These are phyloP conservation scores for Phyllostachys edulis DNA, from an alignment of 176 grass and related monocot species.

Conservation along the genomic window DNA sequence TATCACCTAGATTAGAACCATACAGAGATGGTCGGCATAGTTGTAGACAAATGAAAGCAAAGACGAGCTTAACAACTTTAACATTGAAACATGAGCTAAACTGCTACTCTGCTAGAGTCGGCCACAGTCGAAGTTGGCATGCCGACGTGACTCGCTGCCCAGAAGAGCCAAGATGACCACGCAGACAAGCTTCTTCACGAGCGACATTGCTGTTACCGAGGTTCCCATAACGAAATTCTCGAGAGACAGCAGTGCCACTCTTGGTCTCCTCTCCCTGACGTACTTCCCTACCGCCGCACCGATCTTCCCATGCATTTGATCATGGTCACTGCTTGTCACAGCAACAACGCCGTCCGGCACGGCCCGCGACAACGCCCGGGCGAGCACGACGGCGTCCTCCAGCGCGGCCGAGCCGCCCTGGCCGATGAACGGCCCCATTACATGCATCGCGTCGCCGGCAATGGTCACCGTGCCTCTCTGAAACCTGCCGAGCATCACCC, in stretches of 20 bases:
- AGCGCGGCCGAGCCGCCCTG: constrained; percentile 45
- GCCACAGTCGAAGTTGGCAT: constrained; percentile 47
- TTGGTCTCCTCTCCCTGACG: constrained; percentile 38
- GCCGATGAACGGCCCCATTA: constrained; percentile 50
- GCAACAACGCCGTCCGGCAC: background rate
- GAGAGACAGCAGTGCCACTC: background rate
- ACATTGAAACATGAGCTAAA: too few species aligned
- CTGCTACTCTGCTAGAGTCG: constrained; percentile 3
- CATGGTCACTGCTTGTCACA: background rate
- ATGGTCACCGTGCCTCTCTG: constrained; percentile 40
- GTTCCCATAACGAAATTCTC: background rate
- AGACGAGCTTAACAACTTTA: too few species aligned
- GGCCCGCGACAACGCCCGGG: constrained; percentile 27
- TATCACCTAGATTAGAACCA: too few species aligned
- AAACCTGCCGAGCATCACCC: constrained; percentile 25
- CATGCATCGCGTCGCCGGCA: constrained; percentile 65
- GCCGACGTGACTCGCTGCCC: constrained; percentile 13
- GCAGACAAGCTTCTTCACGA: constrained; percentile 20
- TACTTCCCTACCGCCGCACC: constrained; percentile 20
- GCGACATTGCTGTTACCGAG: background rate
- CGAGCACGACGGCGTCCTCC: constrained; percentile 48
- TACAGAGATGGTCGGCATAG: too few species aligned
- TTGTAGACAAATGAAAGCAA: too few species aligned
- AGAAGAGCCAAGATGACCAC: constrained; percentile 23
- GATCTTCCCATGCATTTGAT: background rate